phyloP scores from a whole-genome alignment of 2,329 filamentous ascomycete genomes.

The Hymenoscyphus scutula region DNA sequence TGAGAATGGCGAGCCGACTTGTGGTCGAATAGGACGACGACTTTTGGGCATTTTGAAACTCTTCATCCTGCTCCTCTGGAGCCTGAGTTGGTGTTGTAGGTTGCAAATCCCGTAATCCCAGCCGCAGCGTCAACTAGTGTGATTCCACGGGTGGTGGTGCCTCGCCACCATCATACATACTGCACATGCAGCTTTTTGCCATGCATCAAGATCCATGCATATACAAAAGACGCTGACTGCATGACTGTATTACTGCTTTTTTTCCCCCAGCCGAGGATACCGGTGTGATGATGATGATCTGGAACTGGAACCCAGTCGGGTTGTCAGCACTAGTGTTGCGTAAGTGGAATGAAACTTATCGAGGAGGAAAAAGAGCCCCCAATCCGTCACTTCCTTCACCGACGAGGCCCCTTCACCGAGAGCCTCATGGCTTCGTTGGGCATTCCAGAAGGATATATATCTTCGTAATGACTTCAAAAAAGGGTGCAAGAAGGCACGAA shows the following conservation, averaged over 20 bases:
- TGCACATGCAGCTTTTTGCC: too few species aligned
- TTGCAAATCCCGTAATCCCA: background rate
- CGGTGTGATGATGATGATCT: background rate
- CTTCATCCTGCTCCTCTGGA: background rate
- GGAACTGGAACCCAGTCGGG: too few species aligned
- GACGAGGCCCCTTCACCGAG: background rate
- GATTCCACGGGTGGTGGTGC: background rate
- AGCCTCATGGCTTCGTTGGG: background rate
- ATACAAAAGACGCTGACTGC: background rate
- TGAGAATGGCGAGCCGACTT: background rate
- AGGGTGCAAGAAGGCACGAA: background rate
- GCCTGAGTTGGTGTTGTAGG: background rate
- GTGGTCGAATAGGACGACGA: background rate
- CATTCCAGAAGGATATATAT: background rate
- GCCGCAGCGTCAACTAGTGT: background rate
- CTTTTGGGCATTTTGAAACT: background rate
- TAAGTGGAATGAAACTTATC: background rate
- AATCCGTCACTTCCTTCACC: background rate
- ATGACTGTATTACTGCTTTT: background rate
- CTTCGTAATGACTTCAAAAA: background rate
- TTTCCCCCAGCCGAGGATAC: background rate
- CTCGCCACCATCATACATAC: background rate
- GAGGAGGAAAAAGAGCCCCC: background rate
- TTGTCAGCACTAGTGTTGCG: conserved; percentile 2
- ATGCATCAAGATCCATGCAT: background rate